Evolutionary conservation across 192 early-diverging fungal genomes (phyloP), one percentile per base, ranked within the genome.

Genomic region (Coemansia javaensis): DNA sequence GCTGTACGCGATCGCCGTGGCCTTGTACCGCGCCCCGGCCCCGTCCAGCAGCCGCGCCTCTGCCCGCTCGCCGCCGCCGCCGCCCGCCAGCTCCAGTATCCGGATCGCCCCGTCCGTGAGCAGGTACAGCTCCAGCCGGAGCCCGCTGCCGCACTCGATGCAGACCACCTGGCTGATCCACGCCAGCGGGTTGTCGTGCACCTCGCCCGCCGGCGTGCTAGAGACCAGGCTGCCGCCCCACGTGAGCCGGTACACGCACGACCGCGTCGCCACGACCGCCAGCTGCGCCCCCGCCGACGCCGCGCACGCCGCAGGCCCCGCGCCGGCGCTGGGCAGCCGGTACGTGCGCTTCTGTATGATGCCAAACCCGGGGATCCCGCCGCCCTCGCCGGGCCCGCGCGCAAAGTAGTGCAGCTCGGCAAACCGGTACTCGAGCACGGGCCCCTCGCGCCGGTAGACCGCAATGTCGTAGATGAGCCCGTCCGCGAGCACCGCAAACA

Each of bases 351-450:
- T 42, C 45, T 70, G 66, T 35, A 49, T 54, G 32, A 77, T 27
- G 3, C 66, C 53, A 32, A 58, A 41, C 13, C 50, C 25, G 11
- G 16, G 27, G 7, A 71, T 53, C 4, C 68, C 75, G 4, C 47
- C 32, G n/a, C 49, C 75, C 42, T 77, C 67, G 44, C 67, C 75
- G 2, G 62, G 53, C 0, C 75, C 75, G 6, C 56, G 64, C 5
- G 48, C 75, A 48, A 49, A 71, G 25, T 71, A 67, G 21, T 77
- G 75, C 40, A 65, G 59, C 12, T 56, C 44, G 1, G 34, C 18
- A 38, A 77, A 77, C 47, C 34, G 46, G 48, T 66, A 72, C 42
- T 72, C 59, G 0, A 71, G 56, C 6, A 56, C 59, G 0, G 44
- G 32, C 7, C 22, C 8, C 10, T 56, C 59, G 13, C 54, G 42